Conservation (phyloP, 108 stramenopile genomes). For the Fragilariopsis cylindrus region DNA sequence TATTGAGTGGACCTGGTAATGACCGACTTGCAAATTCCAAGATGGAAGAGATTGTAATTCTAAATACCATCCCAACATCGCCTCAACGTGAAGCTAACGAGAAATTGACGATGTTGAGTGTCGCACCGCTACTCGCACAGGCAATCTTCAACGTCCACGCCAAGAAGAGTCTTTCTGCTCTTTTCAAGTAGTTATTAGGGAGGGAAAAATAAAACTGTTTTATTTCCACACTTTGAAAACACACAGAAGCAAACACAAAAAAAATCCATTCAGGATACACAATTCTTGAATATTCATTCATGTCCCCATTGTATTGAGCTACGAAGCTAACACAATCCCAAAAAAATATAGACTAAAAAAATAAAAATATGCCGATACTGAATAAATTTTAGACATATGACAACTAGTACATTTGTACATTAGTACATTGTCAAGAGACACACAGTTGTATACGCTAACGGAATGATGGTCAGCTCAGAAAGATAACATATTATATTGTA, state of each 20-base stretch:
- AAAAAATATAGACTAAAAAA: background rate
- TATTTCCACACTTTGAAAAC: background rate
- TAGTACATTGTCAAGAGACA: no score
- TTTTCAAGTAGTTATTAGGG: slow-evolving; percentile 88
- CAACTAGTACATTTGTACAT: no score
- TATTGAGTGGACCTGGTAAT: slow-evolving; percentile 96
- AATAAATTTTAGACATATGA: no score
- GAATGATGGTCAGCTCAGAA: no score
- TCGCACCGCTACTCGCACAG: slow-evolving; percentile 96
- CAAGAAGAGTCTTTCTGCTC: slow-evolving; percentile 98
- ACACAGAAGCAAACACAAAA: background rate
- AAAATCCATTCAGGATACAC: background rate
- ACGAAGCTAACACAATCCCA: no score
- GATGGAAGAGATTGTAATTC: slow-evolving; percentile 94
- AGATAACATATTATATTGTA: no score
- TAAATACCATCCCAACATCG: slow-evolving; percentile 89
- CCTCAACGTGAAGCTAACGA: slow-evolving; percentile 89
- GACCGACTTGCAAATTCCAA: slow-evolving; percentile 93
- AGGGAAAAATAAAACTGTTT: background rate
- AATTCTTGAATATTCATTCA: no score
- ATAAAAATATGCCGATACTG: background rate
- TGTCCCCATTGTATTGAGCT: no score
- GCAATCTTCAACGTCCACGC: slow-evolving; percentile 99
- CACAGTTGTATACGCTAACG: no score
- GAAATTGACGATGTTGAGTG: slow-evolving; percentile 92